These are phyloP conservation scores for Exutisphaerella laricina DNA, from an alignment of 2,329 filamentous ascomycete genomes.

Conservation along the genomic window DNA sequence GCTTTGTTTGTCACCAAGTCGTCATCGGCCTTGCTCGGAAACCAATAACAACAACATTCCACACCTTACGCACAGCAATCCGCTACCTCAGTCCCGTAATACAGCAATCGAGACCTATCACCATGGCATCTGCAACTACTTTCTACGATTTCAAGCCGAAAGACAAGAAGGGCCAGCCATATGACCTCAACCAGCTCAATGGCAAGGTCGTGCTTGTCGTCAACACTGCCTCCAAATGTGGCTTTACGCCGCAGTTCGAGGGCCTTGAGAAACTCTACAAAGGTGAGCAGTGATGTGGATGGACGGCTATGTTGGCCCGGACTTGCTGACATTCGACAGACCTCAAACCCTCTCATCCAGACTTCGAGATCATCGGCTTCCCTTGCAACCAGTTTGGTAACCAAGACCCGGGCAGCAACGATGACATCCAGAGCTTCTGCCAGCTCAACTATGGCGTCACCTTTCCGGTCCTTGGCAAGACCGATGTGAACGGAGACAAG, in stretches of 20 bases:
- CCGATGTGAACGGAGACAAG: conserved; percentile 83
- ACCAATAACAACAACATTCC: conserved; percentile 3
- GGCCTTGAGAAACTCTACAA: conserved; percentile 91
- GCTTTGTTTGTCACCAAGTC: conserved; percentile 1
- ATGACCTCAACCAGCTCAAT: conserved; percentile 65
- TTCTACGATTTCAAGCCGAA: conserved; percentile 81
- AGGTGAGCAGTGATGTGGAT: too few species aligned
- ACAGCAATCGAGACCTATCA: conserved; percentile 21
- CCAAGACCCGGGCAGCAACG: conserved; percentile 75
- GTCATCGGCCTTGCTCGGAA: too few species aligned
- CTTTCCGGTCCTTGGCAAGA: conserved; percentile 88
- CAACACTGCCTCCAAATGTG: conserved; percentile 98
- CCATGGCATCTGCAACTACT: conserved; percentile 62
- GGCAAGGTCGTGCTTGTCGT: conserved; percentile 94
- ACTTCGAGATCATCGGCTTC: conserved; percentile 87
- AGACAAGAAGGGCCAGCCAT: conserved; percentile 61
- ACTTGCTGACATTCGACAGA: conserved; percentile 29
- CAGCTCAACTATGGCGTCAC: conserved; percentile 89
- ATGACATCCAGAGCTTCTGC: conserved; percentile 66
- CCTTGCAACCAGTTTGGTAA: conserved; percentile 96
- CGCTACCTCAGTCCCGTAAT: too few species aligned
- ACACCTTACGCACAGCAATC: not conserved
- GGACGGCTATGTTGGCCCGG: too few species aligned
- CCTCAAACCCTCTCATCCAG: conserved; percentile 61
- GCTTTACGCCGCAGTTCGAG: conserved; percentile 93